Evolutionary conservation across 1,284 basidiomycete species (phyloP), one percentile per base, ranked within the genome.

Genomic region (Microbotryum lychnidis-dioicae): DNA sequence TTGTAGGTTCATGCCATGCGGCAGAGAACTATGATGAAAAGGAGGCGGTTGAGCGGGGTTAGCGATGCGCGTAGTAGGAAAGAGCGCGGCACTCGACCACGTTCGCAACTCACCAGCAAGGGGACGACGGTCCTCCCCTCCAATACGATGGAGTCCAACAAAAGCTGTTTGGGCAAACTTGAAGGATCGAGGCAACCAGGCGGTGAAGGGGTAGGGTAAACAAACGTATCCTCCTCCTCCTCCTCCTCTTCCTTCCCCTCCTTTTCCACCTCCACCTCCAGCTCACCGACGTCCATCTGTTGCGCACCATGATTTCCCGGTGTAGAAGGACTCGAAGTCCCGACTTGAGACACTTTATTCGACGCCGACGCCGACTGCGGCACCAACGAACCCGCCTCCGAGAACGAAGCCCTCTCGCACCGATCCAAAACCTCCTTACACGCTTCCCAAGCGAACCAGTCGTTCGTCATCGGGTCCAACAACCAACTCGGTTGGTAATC

Each of bases 401-500:
- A 67, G 68, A 91, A 89, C 62, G 81, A 82, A 4, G 82, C 83
- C 73, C 87, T 87, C 69, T 83, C 80, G 70, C 84, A 76, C 64
- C 77, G 77, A 57, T 90, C 83, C 9, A 94, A 77, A 21, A 83
- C 72, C 0, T 80, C 76, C n/a, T 75, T 75, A 68, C 87, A 89
- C 21, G 74, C 70, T 52, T 82, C 76, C 12, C 92, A 76, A 6
- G 84, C 84, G 71, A 84, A 81, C 84, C 88, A 94, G 2, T 78
- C 78, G 70, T 87, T 87, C 1, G 85, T 85, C 72, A 90, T 87
- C 10, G 92, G 90, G 75, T 99, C 94, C 16, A 87, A 83, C 8
- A 99, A 80, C 71, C 83, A 89, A 6, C 90, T 92, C 0, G 96
- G 94, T 0, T 79, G 74, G 69, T 93, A 98, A 58, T 94, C 89